Evolutionary conservation across 441 rosid genomes (phyloP).

Genomic region (Francoa sonchifolia): DNA sequence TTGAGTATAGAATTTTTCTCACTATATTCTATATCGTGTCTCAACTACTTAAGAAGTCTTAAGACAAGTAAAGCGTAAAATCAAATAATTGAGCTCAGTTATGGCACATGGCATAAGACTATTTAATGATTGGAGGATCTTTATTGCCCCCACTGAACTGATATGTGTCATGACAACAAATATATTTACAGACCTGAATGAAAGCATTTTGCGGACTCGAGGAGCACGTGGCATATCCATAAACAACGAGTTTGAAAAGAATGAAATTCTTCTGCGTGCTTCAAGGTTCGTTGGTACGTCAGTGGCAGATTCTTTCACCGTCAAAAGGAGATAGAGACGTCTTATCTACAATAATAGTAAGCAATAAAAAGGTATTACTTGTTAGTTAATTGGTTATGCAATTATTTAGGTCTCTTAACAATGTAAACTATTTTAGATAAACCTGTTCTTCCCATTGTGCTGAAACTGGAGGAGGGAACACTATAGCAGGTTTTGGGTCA

Average conservation of each 20-base stretch:
- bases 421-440: constrained; percentile 2
- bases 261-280: constrained; percentile 91
- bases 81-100: background rate
- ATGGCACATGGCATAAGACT: too few species aligned
- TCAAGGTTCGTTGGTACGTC: constrained; percentile 93
- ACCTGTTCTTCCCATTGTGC: constrained; percentile 98
- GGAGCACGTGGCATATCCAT: constrained; percentile 99
- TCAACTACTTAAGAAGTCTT: too few species aligned
- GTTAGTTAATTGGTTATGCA: constrained; percentile 3
- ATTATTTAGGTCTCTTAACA: too few species aligned
- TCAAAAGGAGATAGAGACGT: constrained; percentile 84
- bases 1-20: too few species aligned
- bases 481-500: constrained; percentile 70
- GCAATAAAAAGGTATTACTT: constrained; percentile 2
- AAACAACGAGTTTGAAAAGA: constrained; percentile 89
- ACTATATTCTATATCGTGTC: too few species aligned
- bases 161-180: background rate
- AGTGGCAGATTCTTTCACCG: constrained; percentile 85
- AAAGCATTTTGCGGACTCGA: constrained; percentile 88
- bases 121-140: too few species aligned
- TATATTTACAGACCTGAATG: constrained; percentile 56
- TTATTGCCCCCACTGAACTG: background rate
- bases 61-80: too few species aligned
- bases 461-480: constrained; percentile 67
- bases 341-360: constrained; percentile 43